A percentile compares a stretch with the other conserved stretches of the same genome.
phyloP scores from a whole-genome alignment of 2,329 filamentous ascomycete genomes.

The Cladosporium sp. region DNA sequence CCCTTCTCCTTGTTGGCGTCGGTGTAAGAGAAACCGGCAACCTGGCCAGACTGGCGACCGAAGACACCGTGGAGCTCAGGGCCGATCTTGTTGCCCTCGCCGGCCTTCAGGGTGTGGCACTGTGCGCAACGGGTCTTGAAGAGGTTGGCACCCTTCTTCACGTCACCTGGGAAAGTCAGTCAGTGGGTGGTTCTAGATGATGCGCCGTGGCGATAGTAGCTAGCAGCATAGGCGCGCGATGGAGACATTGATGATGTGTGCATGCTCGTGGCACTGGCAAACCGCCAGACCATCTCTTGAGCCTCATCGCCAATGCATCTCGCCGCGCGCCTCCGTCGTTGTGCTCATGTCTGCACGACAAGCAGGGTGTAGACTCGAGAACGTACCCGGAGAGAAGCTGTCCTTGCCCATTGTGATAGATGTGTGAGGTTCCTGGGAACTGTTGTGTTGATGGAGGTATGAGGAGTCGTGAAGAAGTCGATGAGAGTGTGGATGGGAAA shows the following conservation, averaged over 20 bases:
- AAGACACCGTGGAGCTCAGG: conserved; percentile 96
- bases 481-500: conserved; percentile 7
- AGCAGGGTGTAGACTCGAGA: conserved; percentile 1
- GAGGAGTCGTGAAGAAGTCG: conserved; percentile 14
- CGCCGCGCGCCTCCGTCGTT: background rate
- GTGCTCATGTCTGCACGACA: background rate
- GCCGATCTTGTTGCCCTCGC: conserved; percentile 95
- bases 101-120: conserved; percentile 92
- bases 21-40: conserved; percentile 93
- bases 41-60: conserved; percentile 87
- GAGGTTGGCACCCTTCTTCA: conserved; percentile 94
- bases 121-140: conserved; percentile 99
- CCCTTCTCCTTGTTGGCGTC: conserved; percentile 99
- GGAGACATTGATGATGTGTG: background rate
- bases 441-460: conserved; percentile 6
- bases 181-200: background rate
- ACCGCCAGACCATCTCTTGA: background rate
- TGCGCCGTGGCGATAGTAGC: background rate
- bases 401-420: conserved; percentile 35
- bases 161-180: conserved; percentile 60
- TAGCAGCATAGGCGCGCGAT: background rate
- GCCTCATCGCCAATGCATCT: background rate
- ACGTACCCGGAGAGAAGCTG: conserved; percentile 33
- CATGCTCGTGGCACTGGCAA: background rate
- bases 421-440: conserved; percentile 11